Conservation (phyloP, 108 stramenopile genomes). For the Aurantiochytrium sp. region DNA sequence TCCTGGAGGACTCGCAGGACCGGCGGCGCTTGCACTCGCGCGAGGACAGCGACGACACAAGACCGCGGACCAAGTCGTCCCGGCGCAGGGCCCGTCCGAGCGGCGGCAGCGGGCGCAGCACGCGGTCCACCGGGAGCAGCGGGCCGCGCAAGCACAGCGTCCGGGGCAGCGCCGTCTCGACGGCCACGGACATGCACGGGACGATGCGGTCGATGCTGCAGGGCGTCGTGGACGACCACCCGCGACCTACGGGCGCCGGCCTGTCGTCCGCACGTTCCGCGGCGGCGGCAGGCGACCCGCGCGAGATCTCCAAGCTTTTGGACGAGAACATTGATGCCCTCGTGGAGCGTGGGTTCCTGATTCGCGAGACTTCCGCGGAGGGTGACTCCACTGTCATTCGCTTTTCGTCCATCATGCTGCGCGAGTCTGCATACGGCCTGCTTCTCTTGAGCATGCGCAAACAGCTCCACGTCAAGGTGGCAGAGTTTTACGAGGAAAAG, state of each 20-base stretch:
- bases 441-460: slow-evolving; percentile 18
- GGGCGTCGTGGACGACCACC: too few relatives aligned
- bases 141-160: too few relatives aligned
- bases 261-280: not conserved
- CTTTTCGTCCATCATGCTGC: slow-evolving; percentile 16
- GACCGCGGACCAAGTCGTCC: too few relatives aligned
- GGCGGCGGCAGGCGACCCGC: not conserved
- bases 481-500: not conserved
- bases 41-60: too few relatives aligned
- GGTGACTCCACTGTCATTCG: not conserved
- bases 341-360: not conserved
- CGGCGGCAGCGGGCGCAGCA: too few relatives aligned
- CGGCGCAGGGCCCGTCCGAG: too few relatives aligned
- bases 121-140: too few relatives aligned
- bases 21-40: too few relatives aligned
- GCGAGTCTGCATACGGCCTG: not conserved
- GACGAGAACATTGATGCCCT: not conserved
- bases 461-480: not conserved
- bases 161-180: too few relatives aligned
- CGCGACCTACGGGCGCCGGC: too few relatives aligned
- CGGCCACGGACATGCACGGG: too few relatives aligned
- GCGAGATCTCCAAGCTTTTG: not conserved
- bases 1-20: not conserved
- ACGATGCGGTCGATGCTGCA: too few relatives aligned
- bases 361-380: not conserved